phyloP scores from a whole-genome alignment of 257 asterid species.

The Cruciata laevipes region DNA sequence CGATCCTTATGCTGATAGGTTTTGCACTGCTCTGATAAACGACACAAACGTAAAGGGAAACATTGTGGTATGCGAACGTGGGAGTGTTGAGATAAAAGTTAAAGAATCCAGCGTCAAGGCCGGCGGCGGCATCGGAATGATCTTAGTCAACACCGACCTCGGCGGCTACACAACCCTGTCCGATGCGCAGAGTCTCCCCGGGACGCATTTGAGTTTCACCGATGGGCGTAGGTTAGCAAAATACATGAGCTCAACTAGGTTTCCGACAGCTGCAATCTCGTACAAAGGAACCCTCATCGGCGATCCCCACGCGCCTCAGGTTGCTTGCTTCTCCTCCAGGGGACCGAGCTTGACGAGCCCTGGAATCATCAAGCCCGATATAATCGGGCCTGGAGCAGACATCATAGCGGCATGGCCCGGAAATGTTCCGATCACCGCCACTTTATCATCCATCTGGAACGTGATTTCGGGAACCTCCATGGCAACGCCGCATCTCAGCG shows the following conservation, averaged over 20 bases:
- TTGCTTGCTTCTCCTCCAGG: conserved; percentile 24
- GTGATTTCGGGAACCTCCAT: conserved; percentile 10
- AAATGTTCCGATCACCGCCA: neutral
- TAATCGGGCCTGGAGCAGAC: conserved; percentile 20
- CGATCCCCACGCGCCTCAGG: conserved; percentile 20
- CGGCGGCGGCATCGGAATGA: conserved; percentile 11
- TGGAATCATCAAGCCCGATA: conserved; percentile 24
- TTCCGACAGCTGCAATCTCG: conserved; percentile 18
- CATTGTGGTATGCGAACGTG: conserved; percentile 2
- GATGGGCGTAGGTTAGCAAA: conserved; percentile 15
- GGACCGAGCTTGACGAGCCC: conserved; percentile 21
- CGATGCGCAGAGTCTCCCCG: conserved; percentile 10
- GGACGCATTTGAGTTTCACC: conserved; percentile 12
- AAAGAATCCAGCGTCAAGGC: neutral
- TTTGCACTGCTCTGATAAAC: neutral
- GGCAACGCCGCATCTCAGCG: conserved; percentile 22
- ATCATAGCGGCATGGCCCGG: conserved; percentile 20
- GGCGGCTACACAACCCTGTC: neutral
- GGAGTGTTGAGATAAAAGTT: neutral
- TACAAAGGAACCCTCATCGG: conserved; percentile 25
- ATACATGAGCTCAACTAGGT: conserved; percentile 20
- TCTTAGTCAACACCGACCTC: neutral
- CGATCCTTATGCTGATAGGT: neutral
- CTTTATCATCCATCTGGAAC: neutral
- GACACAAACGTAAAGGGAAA: neutral